phyloP scores from a whole-genome alignment of 2,329 filamentous ascomycete genomes.

The Fusarium nygamai region DNA sequence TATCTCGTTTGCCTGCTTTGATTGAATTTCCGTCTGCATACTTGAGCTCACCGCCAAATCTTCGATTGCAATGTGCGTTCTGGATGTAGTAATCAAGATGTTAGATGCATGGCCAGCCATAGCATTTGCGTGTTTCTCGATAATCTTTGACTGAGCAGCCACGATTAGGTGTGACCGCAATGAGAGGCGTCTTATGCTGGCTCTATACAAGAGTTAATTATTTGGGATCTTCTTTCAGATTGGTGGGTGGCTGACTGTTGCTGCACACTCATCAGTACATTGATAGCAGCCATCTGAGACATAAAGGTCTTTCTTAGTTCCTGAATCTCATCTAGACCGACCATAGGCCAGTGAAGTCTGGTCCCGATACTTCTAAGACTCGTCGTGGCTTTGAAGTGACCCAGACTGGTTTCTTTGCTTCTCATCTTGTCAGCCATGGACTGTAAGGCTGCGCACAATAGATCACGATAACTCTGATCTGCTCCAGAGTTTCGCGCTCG shows the following conservation, averaged over 20 bases:
- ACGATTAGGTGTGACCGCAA: too few relatives aligned
- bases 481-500: neutral
- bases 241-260: neutral
- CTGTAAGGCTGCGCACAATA: neutral
- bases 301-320: neutral
- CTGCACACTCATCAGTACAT: neutral
- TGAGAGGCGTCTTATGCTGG: too few relatives aligned
- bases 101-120: neutral
- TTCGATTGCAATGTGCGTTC: neutral
- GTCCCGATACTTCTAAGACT: fast-evolving
- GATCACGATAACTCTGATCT: neutral
- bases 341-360: neutral
- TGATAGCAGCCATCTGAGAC: neutral
- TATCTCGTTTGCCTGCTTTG: neutral
- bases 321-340: neutral
- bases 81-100: neutral
- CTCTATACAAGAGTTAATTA: too few relatives aligned
- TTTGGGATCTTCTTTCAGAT: too few relatives aligned
- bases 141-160: too few relatives aligned
- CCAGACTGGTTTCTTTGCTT: neutral
- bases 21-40: fast-evolving
- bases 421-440: neutral
- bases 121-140: neutral
- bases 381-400: neutral
- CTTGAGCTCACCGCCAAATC: neutral